Conservation (phyloP, 2,329 filamentous ascomycete genomes). For the Pyricularia sp. region DNA sequence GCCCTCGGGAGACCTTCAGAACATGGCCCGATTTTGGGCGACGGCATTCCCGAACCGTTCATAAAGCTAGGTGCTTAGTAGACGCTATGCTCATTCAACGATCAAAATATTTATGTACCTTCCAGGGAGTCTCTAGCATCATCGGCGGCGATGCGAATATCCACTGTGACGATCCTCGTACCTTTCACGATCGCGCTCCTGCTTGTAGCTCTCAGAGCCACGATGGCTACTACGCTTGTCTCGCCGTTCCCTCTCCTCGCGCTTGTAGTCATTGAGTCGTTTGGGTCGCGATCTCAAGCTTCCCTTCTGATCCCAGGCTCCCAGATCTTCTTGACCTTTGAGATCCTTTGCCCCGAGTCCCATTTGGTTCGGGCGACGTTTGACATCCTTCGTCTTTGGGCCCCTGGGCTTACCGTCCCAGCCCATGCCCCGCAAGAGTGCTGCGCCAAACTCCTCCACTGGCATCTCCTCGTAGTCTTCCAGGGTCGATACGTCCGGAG, state of each 20-base stretch:
- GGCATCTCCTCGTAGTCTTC: slow-evolving; percentile 84
- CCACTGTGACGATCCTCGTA: background rate
- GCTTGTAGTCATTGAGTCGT: slow-evolving; percentile 14
- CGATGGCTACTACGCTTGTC: slow-evolving; percentile 5
- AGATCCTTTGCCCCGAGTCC: slow-evolving; percentile 58
- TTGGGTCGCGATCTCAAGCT: slow-evolving; percentile 8
- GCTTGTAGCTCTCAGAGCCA: background rate
- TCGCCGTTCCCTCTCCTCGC: slow-evolving; percentile 12
- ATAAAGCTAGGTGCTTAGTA: background rate
- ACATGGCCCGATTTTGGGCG: background rate
- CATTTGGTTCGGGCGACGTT: slow-evolving; percentile 68
- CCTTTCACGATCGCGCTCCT: background rate
- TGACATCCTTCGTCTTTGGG: slow-evolving; percentile 53
- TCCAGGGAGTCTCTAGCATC: background rate
- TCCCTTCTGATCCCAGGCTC: slow-evolving; percentile 13
- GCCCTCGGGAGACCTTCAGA: background rate
- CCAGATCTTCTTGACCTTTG: slow-evolving; percentile 15
- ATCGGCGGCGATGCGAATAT: background rate
- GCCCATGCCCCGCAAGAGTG: slow-evolving; percentile 85
- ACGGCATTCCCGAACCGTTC: background rate
- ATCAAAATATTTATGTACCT: background rate
- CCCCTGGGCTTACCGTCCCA: slow-evolving; percentile 66
- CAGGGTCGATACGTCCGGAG: slow-evolving; percentile 67
- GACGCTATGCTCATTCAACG: background rate
- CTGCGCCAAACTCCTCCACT: slow-evolving; percentile 89